A percentile compares a stretch with the other conserved stretches of the same genome.
These are phyloP conservation scores for Metschnikowia arizonensis DNA, from an alignment of 805 yeast species.

Conservation along the genomic window DNA sequence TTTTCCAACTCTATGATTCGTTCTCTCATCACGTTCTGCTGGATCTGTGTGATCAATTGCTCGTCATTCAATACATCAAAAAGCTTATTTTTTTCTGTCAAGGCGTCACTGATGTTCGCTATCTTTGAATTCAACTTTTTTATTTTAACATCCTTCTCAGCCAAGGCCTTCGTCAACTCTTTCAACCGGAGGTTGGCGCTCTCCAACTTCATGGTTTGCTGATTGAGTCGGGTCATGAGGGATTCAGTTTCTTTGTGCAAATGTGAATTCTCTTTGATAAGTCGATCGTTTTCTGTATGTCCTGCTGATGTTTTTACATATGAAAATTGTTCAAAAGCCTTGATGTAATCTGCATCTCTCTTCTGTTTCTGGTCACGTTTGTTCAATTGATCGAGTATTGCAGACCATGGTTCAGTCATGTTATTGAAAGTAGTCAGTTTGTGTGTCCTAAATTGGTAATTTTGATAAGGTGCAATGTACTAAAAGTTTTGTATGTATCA, in stretches of 20 bases:
- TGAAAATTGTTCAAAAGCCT: constrained; percentile 32
- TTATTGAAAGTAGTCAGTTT: neutral
- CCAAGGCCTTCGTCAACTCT: constrained; percentile 14
- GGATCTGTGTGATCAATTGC: constrained; percentile 55
- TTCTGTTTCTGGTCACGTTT: constrained; percentile 32
- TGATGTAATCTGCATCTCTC: constrained; percentile 28
- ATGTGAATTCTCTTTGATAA: constrained; percentile 19
- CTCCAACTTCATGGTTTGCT: constrained; percentile 26
- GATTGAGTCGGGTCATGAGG: constrained; percentile 24
- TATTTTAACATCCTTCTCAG: constrained; percentile 9
- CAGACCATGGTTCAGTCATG: constrained; percentile 22
- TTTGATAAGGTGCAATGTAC: neutral
- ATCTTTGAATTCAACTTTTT: constrained; percentile 16
- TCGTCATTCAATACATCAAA: constrained; percentile 66
- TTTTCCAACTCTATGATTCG: constrained; percentile 35
- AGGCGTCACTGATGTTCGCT: constrained; percentile 24
- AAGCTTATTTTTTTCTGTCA: constrained; percentile 49
- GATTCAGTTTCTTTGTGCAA: constrained; percentile 21
- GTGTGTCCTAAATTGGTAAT: too few species aligned
- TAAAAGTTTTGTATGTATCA: neutral
- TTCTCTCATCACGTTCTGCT: constrained; percentile 43
- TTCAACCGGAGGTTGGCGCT: constrained; percentile 18
- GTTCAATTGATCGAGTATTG: constrained; percentile 23
- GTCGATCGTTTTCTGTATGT: constrained; percentile 8
- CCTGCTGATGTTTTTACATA: constrained; percentile 12